These are phyloP conservation scores for Xylaria sp. DNA, from an alignment of 2,329 filamentous ascomycete species.

Conservation along the genomic window DNA sequence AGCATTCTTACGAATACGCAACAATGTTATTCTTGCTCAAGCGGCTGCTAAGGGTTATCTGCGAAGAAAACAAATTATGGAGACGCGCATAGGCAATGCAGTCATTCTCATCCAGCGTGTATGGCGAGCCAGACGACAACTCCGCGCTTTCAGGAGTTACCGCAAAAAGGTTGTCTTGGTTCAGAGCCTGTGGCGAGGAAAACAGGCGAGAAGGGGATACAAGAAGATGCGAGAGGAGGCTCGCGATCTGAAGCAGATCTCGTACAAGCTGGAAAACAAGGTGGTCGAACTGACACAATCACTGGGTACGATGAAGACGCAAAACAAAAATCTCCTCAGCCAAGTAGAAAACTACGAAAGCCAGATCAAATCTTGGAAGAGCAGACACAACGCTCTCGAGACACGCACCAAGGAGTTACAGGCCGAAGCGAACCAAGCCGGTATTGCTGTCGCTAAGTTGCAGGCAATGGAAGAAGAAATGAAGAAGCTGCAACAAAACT, in stretches of 20 bases:
- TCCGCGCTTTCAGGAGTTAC: slow-evolving; percentile 87
- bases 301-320: slow-evolving; percentile 88
- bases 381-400: slow-evolving; percentile 88
- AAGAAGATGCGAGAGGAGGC: slow-evolving; percentile 94
- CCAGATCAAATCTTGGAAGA: slow-evolving; percentile 97
- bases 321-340: slow-evolving; percentile 88
- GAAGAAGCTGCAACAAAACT: slow-evolving; percentile 86
- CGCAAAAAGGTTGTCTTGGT: slow-evolving; percentile 89
- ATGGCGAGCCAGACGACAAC: slow-evolving; percentile 83
- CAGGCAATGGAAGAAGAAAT: slow-evolving; percentile 96
- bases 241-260: slow-evolving; percentile 98
- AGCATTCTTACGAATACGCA: slow-evolving; percentile 79
- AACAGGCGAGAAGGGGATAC: slow-evolving; percentile 81
- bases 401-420: slow-evolving; percentile 92
- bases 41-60: slow-evolving; percentile 92
- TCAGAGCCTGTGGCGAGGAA: slow-evolving; percentile 93
- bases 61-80: slow-evolving; percentile 89
- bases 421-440: slow-evolving; percentile 95
- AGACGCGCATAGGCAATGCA: slow-evolving; percentile 92
- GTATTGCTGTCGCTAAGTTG: slow-evolving; percentile 90
- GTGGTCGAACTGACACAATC: slow-evolving; percentile 97
- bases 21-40: slow-evolving; percentile 88
- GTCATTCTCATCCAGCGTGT: slow-evolving; percentile 89
- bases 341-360: slow-evolving; percentile 96
- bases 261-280: slow-evolving; percentile 99